phyloP scores from a whole-genome alignment of 2,329 filamentous ascomycete genomes.

The Paracorniculantispora psalliotae region DNA sequence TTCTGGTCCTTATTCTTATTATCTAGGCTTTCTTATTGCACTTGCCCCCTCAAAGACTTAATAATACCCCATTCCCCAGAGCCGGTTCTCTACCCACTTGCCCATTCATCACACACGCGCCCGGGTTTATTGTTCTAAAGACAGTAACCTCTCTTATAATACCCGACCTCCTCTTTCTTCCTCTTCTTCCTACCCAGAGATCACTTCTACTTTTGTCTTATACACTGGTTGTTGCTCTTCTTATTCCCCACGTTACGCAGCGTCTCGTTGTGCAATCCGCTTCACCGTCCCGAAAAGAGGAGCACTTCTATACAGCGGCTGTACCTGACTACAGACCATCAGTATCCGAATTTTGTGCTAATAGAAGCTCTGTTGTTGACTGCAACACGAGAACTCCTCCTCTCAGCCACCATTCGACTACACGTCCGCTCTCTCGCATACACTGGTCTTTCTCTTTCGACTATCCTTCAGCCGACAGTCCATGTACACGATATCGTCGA shows the following conservation, averaged over 20 bases:
- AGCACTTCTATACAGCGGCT: background rate
- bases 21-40: background rate
- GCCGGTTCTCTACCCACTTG: conserved; percentile 3
- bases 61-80: conserved; percentile 8
- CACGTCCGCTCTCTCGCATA: background rate
- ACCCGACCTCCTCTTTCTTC: background rate
- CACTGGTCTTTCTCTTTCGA: background rate
- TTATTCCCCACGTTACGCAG: background rate
- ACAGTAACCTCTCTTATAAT: background rate
- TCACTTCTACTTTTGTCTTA: background rate
- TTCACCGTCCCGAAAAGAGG: background rate
- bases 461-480: background rate
- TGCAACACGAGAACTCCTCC: background rate
- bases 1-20: background rate
- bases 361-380: background rate
- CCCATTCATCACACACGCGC: conserved; percentile 1
- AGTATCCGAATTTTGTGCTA: background rate
- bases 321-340: background rate
- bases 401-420: background rate
- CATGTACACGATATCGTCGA: background rate
- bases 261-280: background rate
- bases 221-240: background rate
- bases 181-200: background rate
- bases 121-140: conserved; percentile 1
- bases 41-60: background rate